Base-by-base conservation (phyloP, 1,139 yeast species). In the Protomyces pachydermus region DNA sequence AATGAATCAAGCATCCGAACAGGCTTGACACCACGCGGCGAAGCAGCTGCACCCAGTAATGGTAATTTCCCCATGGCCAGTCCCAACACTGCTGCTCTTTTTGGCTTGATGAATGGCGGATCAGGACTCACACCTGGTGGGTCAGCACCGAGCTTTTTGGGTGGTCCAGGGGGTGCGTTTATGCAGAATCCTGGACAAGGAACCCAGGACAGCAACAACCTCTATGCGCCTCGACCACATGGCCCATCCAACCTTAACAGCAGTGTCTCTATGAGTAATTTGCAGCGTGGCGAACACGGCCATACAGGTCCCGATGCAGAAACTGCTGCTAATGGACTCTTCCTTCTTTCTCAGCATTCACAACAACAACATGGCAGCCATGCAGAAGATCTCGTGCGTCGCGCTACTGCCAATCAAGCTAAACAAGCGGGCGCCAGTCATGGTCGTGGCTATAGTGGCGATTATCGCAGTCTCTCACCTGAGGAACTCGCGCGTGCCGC, bases 21-120 rank as follows among this genome's bases (percentile, higher is more conserved):
- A 4, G 77, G 77, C 0, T 68, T 75, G 48, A 75, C 77, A 8
- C 77, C 78, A 14, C 76, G 77, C 16, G 76, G 76, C 39, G 70
- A 71, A 45, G 75, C 75, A 2, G 67, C 25, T 16, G 20, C 48
- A n/a, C 16, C 42, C 16, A 20, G 12, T 20, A 42, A 42, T 18
- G 48, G 74, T 20, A 73, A 73, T 69, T 74, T 73, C 66, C 75
- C 77, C 14, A 73, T 72, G n/a, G 77, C 77, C 0, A 75, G 75
- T 14, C 78, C 78, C 2, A 72, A 74, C 9, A 74, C 78, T 8
- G 77, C 77, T 10, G 76, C 76, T 18, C 69, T 75, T 32, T 68
- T 75, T 37, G 76, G 76, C 12, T 67, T 74, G 20, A 65, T 50
- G 48, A 42, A 42, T 18, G 23, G 48, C 6, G 48, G 48, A 9